Base-by-base conservation (phyloP, 768 basidiomycete species). In the Coprinellus micaceus region DNA sequence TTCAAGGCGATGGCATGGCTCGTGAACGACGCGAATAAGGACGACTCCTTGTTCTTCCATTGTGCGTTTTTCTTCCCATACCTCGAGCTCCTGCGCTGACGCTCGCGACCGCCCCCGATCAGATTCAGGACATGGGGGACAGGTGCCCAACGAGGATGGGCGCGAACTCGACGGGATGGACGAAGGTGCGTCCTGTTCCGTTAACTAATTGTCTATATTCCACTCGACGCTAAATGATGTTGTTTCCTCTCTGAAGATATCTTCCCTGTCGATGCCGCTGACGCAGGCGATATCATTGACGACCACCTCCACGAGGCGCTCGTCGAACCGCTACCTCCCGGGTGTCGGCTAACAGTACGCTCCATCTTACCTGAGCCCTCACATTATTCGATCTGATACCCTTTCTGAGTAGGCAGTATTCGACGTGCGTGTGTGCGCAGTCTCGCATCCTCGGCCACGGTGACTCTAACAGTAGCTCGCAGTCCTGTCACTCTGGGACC, bases 111-210 rank as follows among this genome's bases (percentile, higher is more conserved):
- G 33, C 7, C 24, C 13, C 2, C n/a, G n/a, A 19, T 22, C 19
- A 90, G 89, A 92, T 70, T 96, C 94, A 1, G 96, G 95, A 0
- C 95, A 98, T 64, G 96, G 97, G n/a, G 95, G 94, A 11, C 94
- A 95, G 66, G 84, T 86, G 2, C 77, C 76, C 52, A 94, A 97
- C 69, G 58, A 71, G 1, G 79, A 89, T 60, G 90, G 89, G 4
- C 89, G 92, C 61, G 87, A 95, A 69, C 71, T 75, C 0, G 88
- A 91, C 62, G 94, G 92, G 4, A 81, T 75, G 56, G 91, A 94
- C 59, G 91, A 94, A 78, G 33, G 49, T 51, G 33, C 33, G 33
- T 13, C n/a, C n/a, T n/a, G n/a, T n/a, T n/a, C n/a, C n/a, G n/a
- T n/a, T n/a, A n/a, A n/a, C n/a, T n/a, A n/a, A n/a, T n/a, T n/a